Conservation (phyloP, 495 filamentous ascomycete genomes). For the Halenospora varia region DNA sequence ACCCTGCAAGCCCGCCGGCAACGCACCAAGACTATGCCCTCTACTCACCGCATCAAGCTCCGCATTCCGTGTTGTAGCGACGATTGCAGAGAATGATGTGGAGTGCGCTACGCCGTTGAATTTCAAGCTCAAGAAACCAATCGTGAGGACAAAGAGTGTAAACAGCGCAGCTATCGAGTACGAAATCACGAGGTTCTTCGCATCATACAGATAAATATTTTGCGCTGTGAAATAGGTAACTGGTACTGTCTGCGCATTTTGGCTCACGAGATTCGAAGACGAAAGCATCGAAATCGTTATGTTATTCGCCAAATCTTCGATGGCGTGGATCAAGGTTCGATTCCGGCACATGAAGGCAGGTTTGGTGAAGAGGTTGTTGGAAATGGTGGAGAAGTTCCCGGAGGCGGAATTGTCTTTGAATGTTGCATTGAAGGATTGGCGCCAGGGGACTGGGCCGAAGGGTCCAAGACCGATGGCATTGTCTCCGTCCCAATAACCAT, state of each 20-base stretch:
- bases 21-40: constrained; percentile 14
- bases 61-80: constrained; percentile 13
- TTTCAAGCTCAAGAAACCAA: constrained; percentile 10
- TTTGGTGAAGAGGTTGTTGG: constrained; percentile 6
- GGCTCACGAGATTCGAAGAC: constrained; percentile 1
- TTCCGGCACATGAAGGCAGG: constrained; percentile 20
- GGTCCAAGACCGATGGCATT: neutral
- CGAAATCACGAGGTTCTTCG: constrained; percentile 9
- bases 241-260: neutral
- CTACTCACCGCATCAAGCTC: constrained; percentile 1
- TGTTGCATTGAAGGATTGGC: neutral
- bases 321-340: constrained; percentile 5
- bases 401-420: neutral
- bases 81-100: constrained; percentile 15
- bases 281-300: constrained; percentile 19
- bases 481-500: neutral
- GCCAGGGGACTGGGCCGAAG: neutral
- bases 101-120: constrained; percentile 12
- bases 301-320: constrained; percentile 20
- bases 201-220: constrained; percentile 17
- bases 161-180: constrained; percentile 7
- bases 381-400: neutral
- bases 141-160: neutral
- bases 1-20: neutral
- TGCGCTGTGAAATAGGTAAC: neutral